Evolutionary conservation across 805 yeast species (phyloP), one percentile per base, ranked within the genome.

Genomic region (Metschnikowia matae): DNA sequence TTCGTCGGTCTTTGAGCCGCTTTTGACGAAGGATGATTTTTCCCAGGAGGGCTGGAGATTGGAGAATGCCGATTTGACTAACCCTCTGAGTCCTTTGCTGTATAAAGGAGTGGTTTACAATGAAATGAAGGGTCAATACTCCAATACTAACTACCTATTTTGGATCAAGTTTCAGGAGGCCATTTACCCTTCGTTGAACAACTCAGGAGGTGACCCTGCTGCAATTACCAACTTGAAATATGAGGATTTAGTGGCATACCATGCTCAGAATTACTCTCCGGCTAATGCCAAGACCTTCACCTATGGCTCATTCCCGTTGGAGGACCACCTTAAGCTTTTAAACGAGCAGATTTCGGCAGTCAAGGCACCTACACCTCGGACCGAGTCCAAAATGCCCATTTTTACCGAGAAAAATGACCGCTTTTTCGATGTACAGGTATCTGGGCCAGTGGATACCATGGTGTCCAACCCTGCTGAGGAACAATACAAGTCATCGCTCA

Each of bases 1-100:
- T 44, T 96, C 91, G 58, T 83, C 96, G 5, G 92, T 92, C 0
- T 79, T 89, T 51, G 83, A 82, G 57, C 99, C 99, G 8, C 65
- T 89, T 35, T 70, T 94, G 51, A 78, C 85, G 32, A 78, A 80
- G 54, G 84, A 84, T 50, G 98, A 94, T 67, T 94, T 94, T 64
- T 77, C 77, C 54, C 99, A 94, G 71, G 99, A 94, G 70, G 99
- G 99, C 35, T 94, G 99, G 99, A 82, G 99, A 63, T 71, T 94
- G 37, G 99, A 94, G 66, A 81, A 89, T 57, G 79, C 79, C 48
- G 77, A 74, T 48, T 67, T 82, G 5, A 66, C 75, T 6, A 90
- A 91, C 62, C 70, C 72, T 14, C 52, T 59, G 0, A 76, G 88
- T 13, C 87, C 89, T 1, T 63, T 94, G 39, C 74, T 73, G 3